Evolutionary conservation across 139 green algal species (phyloP).

Genomic region (Auxenochlorella pyrenoidosa): DNA sequence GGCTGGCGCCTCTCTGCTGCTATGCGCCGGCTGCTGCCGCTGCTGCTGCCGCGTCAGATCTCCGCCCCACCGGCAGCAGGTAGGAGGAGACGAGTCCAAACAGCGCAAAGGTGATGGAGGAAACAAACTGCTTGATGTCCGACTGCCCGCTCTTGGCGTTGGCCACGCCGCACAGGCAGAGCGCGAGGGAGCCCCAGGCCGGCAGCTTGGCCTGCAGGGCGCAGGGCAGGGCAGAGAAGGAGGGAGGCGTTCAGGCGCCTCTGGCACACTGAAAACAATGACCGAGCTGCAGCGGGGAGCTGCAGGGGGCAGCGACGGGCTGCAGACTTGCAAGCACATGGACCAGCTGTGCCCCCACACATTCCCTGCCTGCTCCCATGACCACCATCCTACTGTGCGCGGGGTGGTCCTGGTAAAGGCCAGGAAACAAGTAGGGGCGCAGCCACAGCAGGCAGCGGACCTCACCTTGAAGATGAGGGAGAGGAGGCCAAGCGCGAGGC

Average conservation of each 20-base stretch:
- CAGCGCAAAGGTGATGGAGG: conserved; percentile 17
- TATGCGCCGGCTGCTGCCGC: background rate
- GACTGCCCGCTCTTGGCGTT: conserved; percentile 15
- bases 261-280: too few relatives aligned
- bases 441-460: too few relatives aligned
- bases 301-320: too few relatives aligned
- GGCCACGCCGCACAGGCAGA: conserved; percentile 15
- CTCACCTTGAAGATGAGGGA: conserved; percentile 26
- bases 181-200: conserved; percentile 23
- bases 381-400: too few relatives aligned
- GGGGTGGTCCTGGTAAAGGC: too few relatives aligned
- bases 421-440: too few relatives aligned
- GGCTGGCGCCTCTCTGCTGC: background rate
- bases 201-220: conserved; percentile 13
- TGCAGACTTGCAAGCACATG: background rate
- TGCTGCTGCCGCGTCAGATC: background rate
- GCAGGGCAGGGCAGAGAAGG: background rate
- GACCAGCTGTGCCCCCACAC: too few relatives aligned
- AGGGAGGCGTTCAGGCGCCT: background rate
- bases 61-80: conserved; percentile 8
- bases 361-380: too few relatives aligned
- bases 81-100: conserved; percentile 29
- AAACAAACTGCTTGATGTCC: conserved; percentile 22
- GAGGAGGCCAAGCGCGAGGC: conserved; percentile 19
- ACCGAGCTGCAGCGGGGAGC: too few relatives aligned